phyloP scores from a whole-genome alignment of 1,284 basidiomycete genomes.

The Ustilago curta region DNA sequence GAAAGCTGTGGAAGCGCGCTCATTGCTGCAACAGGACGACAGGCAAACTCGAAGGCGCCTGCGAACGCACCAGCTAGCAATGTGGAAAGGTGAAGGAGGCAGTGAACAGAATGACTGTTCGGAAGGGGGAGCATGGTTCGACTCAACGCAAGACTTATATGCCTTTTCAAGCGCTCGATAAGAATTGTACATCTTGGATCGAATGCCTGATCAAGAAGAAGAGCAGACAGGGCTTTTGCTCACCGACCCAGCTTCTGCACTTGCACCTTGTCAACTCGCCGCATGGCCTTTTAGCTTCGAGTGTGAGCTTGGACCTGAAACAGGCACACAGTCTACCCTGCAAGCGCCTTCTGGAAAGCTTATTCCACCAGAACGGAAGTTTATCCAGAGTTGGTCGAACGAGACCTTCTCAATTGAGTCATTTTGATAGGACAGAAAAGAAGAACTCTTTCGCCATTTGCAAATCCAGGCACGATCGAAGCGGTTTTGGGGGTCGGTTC shows the following conservation, averaged over 20 bases:
- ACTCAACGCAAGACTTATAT: neutral
- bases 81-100: neutral
- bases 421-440: neutral
- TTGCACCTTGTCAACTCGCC: neutral
- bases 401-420: neutral
- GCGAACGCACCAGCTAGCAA: neutral
- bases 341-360: neutral
- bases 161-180: neutral
- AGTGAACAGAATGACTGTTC: neutral
- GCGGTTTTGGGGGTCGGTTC: neutral
- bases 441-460: constrained; percentile 21
- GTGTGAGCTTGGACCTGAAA: neutral
- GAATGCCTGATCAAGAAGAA: too few relatives aligned
- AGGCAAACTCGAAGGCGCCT: neutral
- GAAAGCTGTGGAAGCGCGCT: constrained; percentile 26
- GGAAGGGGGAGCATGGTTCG: neutral
- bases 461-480: constrained; percentile 13
- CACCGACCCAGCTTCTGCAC: neutral
- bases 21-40: constrained; percentile 1
- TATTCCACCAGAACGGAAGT: neutral
- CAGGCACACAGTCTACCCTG: neutral
- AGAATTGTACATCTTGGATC: neutral
- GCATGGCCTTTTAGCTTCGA: neutral
- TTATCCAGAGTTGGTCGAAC: neutral
- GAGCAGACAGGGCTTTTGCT: neutral